Base-by-base conservation (phyloP, 352 stramenopile species). In the Saprolegnia diclina region DNA sequence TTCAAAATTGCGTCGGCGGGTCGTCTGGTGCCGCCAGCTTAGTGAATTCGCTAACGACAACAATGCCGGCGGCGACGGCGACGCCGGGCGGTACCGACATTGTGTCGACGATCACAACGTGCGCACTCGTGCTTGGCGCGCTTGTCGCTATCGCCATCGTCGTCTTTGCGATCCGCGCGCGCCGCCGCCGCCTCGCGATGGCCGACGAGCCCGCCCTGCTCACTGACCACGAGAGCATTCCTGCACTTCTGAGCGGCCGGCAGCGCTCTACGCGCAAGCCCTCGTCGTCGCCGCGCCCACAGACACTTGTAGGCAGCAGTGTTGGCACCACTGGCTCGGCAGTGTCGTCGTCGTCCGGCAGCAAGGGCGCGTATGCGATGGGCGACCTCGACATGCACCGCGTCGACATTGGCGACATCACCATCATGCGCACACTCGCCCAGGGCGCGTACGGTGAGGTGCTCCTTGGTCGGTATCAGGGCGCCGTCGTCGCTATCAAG, bases 401-500 rank as follows among this genome's bases (percentile, higher is more conserved):
- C 18, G 35, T 94, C 45, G 72, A 83, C 46, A 88, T 91, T 74
- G 78, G 74, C 11, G 83, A 82, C 37, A 71, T 94, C 52, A 90
- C 89, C 64, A 91, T 92, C 66, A 91, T 81, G 46, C 83, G 85
- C n/a, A 77, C 91, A 29, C 71, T 94, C 67, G 88, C 79, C 29
- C 91, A 91, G 64, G 85, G 85, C n/a, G 85, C 85, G 22, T 94
- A 90, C 46, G 85, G 85, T 1, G 85, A 94, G 50, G 85, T 94
- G 62, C 91, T 83, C 82, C 80, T 94, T 0, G 85, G 81, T 1
- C 85, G 91, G 64, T 66, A 91, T 19, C 81, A 90, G 37, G 57
- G 57, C 21, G 50, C 14, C 6, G 48, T 40, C 29, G 57, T 66
- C 44, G 57, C 57, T 1, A 83, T 92, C 21, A 94, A 94, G 77